phyloP scores from a whole-genome alignment of 225 moss, liverwort and hornwort species.

The Ulota crispa region DNA sequence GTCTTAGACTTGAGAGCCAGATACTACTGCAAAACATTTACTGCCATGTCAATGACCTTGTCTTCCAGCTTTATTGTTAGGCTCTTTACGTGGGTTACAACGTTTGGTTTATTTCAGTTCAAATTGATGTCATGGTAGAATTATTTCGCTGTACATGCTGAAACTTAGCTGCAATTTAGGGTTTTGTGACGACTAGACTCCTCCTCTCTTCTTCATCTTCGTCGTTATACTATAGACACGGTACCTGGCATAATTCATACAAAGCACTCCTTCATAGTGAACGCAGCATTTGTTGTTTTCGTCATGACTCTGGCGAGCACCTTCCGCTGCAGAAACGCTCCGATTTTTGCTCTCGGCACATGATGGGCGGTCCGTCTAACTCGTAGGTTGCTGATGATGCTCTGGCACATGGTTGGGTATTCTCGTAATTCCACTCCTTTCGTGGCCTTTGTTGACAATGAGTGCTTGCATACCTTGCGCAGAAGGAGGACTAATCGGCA shows the following conservation, averaged over 20 bases:
- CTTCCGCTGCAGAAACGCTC: not conserved
- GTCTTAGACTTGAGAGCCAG: not conserved
- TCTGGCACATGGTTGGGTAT: not conserved
- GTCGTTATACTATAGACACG: not conserved
- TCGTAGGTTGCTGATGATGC: not conserved
- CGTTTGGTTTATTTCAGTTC: not conserved
- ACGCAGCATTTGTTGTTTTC: not conserved
- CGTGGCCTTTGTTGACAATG: not conserved
- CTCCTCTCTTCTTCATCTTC: not conserved
- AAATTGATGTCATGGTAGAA: not conserved
- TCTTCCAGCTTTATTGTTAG: not conserved
- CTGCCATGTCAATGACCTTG: not conserved
- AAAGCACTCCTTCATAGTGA: not conserved
- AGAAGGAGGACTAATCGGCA: constrained; percentile 8
- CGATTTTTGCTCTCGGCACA: not conserved
- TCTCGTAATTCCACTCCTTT: not conserved
- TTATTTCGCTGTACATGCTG: not conserved
- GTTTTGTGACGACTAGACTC: not conserved
- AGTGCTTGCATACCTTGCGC: not conserved
- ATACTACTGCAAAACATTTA: not conserved
- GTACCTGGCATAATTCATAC: not conserved
- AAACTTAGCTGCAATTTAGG: constrained; percentile 35
- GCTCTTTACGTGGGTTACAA: not conserved
- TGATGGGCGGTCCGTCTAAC: no score
- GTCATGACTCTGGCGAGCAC: not conserved